Base-by-base conservation (phyloP, 148 eudicot genomes). In the Rhododendron griersonianum region DNA sequence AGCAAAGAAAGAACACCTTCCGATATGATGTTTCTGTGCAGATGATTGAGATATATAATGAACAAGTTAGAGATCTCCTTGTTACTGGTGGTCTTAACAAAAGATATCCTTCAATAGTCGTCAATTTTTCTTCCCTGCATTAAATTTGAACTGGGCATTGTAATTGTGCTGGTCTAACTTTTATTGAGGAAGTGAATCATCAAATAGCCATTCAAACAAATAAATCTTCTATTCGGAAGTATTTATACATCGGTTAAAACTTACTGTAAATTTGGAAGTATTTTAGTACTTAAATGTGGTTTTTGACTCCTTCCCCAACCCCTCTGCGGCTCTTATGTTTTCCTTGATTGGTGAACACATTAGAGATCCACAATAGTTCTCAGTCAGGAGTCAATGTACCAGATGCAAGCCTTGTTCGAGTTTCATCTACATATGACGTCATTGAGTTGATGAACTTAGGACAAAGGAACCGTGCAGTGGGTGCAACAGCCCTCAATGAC, bases 1-100 rank as follows among this genome's bases (percentile, higher is more conserved):
- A 94, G 88, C 94, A 95, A 86, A 95, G 98, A 84, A 92, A 88
- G 91, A 92, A 91, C 81, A 91, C 95, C n/a, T 92, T 96, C 85
- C 90, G 85, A 61, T 59, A 59, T 59, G 98, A 96, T 84, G 98
- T 96, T 84, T 94, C 93, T 87, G 99, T 96, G 85, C 99, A 96
- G 89, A 96, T 96, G 99, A 96, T 95, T 88, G 99, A 96, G 89
- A 96, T 96, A 80, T 96, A 96, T 78, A 96, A 96, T 84, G 99
- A 96, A 86, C 99, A 95, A 95, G 98, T 96, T 85, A 90, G 99
- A 88, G 99, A 96, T 92, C 99, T 96, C 86, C 98, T 96, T 2
- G 89, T 89, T 48, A 88, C 91, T 59, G 99, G 95, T 76, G 98
- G 96, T 47, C 85, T 94, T 48, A 92, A 85, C 88, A 96, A 92